Conservation (phyloP, 2,329 filamentous ascomycete species). For the Phialophora expanda region DNA sequence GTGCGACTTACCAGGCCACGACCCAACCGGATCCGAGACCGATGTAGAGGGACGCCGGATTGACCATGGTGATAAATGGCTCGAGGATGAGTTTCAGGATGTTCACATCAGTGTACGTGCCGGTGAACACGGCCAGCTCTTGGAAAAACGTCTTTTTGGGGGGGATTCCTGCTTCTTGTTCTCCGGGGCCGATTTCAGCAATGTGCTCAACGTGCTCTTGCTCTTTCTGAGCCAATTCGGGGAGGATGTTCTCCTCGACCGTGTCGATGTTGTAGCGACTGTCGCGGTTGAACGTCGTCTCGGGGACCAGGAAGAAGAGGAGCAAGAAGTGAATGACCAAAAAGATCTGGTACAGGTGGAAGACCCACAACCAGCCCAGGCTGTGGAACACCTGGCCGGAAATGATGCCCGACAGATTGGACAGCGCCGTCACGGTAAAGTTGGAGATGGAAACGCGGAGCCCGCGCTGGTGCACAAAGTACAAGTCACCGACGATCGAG, state of each 20-base stretch:
- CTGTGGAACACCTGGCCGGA: slow-evolving; percentile 35
- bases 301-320: slow-evolving; percentile 41
- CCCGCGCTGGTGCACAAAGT: slow-evolving; percentile 38
- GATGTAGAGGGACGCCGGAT: slow-evolving; percentile 41
- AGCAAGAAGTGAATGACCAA: slow-evolving; percentile 39
- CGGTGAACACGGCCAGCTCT: slow-evolving; percentile 33
- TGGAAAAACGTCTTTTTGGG: slow-evolving; percentile 32
- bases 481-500: slow-evolving; percentile 53
- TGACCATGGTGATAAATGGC: slow-evolving; percentile 42
- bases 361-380: slow-evolving; percentile 37
- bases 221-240: slow-evolving; percentile 16
- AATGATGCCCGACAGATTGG: slow-evolving; percentile 47
- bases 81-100: slow-evolving; percentile 40
- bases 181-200: slow-evolving; percentile 8
- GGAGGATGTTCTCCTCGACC: slow-evolving; percentile 21
- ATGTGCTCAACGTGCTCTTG: slow-evolving; percentile 19
- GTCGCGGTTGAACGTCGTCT: slow-evolving; percentile 40
- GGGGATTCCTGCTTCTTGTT: neutral
- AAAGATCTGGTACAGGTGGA: slow-evolving; percentile 41
- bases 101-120: slow-evolving; percentile 26
- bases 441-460: slow-evolving; percentile 22
- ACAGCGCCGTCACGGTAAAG: slow-evolving; percentile 38
- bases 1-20: too few relatives aligned
- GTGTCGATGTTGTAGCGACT: slow-evolving; percentile 39
- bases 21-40: slow-evolving; percentile 25